Base-by-base conservation (phyloP, 768 basidiomycete genomes). In the Pleurotus citrinopileatus region DNA sequence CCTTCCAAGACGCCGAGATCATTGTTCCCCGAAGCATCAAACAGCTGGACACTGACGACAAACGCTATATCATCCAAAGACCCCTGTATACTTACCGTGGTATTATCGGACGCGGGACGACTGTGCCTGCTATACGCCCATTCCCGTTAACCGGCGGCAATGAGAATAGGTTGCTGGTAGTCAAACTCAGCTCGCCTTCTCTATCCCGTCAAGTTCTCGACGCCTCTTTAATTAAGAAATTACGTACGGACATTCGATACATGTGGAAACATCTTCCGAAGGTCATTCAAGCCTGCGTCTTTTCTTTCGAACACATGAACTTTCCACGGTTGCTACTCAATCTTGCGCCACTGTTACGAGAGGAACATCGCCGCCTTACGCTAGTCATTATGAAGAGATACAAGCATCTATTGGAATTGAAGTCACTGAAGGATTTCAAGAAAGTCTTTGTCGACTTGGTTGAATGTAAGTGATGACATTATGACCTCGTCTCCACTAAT, bases 351-450 rank as follows among this genome's bases (percentile, higher is more conserved):
- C 7, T 8, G 10, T 25, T 13, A 5, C 20, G 15, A 12, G 9
- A 50, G 15, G 48, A 50, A 23, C 19, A 22, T 19, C 48, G 48
- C 29, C 27, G 27, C 12, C 17, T 50, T 20, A 36, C 48, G 9
- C 34, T 50, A 8, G 10, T 37, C 32, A 22, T 50, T 15, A 12
- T 50, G 13, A 28, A 13, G 3, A n/a, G 48, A n/a, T 50, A 50
- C 48, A 37, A 37, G 36, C 48, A 50, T 36, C 48, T 50, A 20
- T 50, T 28, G 48, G 48, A 50, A 25, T 15, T 50, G 17, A 23
- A 22, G 10, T 34, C 32, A 4, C n/a, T 50, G 9, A 32, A 32
- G 17, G 20, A 50, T 15, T 50, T 50, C 22, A 32, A 22, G 32
- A 34, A 9, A 12, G 34, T 50, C 15, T 50, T 50, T 23, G 15